These are phyloP conservation scores for Xylariales sp. DNA, from an alignment of 2,329 filamentous ascomycete genomes.

Conservation along the genomic window DNA sequence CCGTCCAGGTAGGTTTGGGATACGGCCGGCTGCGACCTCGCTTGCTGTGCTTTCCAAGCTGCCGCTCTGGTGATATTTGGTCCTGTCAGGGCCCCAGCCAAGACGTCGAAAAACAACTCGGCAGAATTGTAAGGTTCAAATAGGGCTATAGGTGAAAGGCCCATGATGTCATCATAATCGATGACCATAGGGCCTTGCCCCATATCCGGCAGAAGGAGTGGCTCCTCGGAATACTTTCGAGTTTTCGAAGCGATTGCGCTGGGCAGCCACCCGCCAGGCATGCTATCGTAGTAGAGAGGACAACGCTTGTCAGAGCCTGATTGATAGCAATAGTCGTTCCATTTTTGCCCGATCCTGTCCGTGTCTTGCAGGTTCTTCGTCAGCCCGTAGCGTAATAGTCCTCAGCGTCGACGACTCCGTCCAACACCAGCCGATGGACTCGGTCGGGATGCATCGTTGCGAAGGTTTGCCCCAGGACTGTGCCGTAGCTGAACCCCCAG, in stretches of 20 bases:
- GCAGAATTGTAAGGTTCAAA: conserved; percentile 11
- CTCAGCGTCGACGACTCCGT: conserved; percentile 9
- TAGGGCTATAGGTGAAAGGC: conserved; percentile 8
- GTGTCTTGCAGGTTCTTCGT: conserved; percentile 6
- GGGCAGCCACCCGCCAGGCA: not conserved
- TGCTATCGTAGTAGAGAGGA: conserved; percentile 1
- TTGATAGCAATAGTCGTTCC: conserved; percentile 2
- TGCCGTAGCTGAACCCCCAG: conserved; percentile 22
- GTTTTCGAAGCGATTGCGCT: not conserved
- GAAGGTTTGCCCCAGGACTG: conserved; percentile 21
- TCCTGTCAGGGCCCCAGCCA: conserved; percentile 3
- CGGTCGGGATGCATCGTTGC: conserved; percentile 23
- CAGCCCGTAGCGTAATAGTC: conserved; percentile 23
- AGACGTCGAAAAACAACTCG: conserved; percentile 9
- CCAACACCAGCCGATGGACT: conserved; percentile 19
- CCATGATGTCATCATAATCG: conserved; percentile 22
- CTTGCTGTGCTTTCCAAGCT: conserved; percentile 6
- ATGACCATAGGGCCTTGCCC: conserved; percentile 13
- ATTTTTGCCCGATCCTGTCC: not conserved
- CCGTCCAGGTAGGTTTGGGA: not conserved
- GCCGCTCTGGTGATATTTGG: conserved; percentile 10
- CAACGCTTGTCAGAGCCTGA: not conserved
- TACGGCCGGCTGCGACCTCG: not conserved
- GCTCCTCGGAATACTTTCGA: not conserved
- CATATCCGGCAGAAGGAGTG: not conserved